Base-by-base conservation (phyloP, 2,329 filamentous ascomycete species). In the Colletotrichum sp. region DNA sequence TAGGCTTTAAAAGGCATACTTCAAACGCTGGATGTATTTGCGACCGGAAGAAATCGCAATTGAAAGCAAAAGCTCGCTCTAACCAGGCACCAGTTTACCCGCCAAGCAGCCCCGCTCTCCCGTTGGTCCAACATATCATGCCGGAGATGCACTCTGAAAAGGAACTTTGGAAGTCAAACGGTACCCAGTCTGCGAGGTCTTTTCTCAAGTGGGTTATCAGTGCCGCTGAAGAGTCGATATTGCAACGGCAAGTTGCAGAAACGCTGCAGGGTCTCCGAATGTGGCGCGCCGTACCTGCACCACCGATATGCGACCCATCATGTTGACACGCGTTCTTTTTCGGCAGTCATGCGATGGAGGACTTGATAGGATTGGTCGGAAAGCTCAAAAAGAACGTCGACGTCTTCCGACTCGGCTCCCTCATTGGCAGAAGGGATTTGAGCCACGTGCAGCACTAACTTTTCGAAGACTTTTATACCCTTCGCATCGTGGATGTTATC, bases 401-500 rank as follows among this genome's bases (percentile, higher is more conserved):
- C 1, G n/a, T 21, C 44, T 21, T 52, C 3, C 44, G 44, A 52
- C 44, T 52, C n/a, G n/a, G 12, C n/a, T 52, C 44, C 10, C n/a
- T 52, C n/a, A 52, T 24, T 13, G n/a, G 44, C n/a, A 24, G 28
- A 18, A 15, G 72, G 68, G 5, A 72, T 36, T 36, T 67, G 34
- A 4, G 70, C 74, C 8, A 69, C 15, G 32, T 76, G 34, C 18
- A 76, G 16, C 10, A 72, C 63, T 6, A 74, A 30, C 32, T 60
- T 67, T 34, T 76, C 71, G 16, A 76, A 81, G 0, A 77, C 73
- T 24, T 60, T 26, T n/a, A 65, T 26, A 5, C 81, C 81, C 9
- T 75, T 44, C 0, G 12, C 7, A n/a, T 82, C 80, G 36, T 83
- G 81, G 1, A 81, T 67, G 10, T 71, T 18, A 26, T 81, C 75